Conservation (phyloP, 2,329 filamentous ascomycete genomes). For the Fusarium sp. region DNA sequence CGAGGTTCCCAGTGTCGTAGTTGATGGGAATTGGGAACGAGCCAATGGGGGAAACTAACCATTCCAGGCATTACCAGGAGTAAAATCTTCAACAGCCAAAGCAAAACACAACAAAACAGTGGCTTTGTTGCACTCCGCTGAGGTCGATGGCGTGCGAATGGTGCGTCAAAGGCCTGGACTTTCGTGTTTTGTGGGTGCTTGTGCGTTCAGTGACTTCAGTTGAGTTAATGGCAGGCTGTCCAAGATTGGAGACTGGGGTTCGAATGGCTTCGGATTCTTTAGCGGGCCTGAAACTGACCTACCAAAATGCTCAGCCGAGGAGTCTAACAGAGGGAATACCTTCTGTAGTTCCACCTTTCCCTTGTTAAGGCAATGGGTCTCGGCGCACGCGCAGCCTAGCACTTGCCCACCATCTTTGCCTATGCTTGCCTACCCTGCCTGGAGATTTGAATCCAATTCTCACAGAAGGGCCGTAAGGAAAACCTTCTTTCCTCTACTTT, state of each 20-base stretch:
- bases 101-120: background rate
- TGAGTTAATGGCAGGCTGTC: slow-evolving; percentile 17
- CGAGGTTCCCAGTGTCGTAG: background rate
- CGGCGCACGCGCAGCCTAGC: slow-evolving; percentile 24
- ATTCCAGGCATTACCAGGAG: slow-evolving; percentile 12
- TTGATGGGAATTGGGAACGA: slow-evolving; percentile 1
- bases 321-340: slow-evolving; percentile 21
- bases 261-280: slow-evolving; percentile 17
- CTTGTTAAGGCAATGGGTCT: slow-evolving; percentile 26
- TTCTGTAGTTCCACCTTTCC: slow-evolving; percentile 25
- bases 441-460: slow-evolving; percentile 30
- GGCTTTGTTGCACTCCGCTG: slow-evolving; percentile 14
- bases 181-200: slow-evolving; percentile 34
- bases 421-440: slow-evolving; percentile 32
- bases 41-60: slow-evolving; percentile 2
- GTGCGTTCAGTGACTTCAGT: background rate
- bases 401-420: slow-evolving; percentile 16
- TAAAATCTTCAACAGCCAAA: slow-evolving; percentile 11
- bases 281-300: slow-evolving; percentile 36
- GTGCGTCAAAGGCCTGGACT: slow-evolving; percentile 34
- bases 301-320: slow-evolving; percentile 17
- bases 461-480: slow-evolving; percentile 36
- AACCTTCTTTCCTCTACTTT: slow-evolving; percentile 35
- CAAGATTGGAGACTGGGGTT: slow-evolving; percentile 24
- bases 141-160: slow-evolving; percentile 38